Base-by-base conservation (phyloP, 2,329 filamentous ascomycete genomes). In the Capronia epimyces region DNA sequence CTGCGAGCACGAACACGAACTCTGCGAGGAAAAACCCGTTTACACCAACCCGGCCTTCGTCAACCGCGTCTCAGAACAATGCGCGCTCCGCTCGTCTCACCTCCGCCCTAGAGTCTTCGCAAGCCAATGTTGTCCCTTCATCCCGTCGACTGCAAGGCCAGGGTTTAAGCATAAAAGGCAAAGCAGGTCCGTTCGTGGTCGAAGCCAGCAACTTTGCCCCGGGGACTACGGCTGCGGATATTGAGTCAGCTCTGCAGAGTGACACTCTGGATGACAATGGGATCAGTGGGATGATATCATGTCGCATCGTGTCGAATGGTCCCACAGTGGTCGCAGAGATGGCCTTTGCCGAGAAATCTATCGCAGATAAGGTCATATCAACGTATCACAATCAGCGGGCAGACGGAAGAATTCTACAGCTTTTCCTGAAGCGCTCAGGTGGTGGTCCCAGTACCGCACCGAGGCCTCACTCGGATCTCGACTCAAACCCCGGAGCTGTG, bases 331-430 rank as follows among this genome's bases (percentile, higher is more conserved):
- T 78, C 50, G 79, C 78, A 2, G 79, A 84, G 62, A 75, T 84
- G 65, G 69, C 73, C 13, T 82, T 81, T 59, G 66, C 71, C 13
- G 75, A 80, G 39, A 76, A 71, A 62, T 67, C 67, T 24, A 73
- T 74, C 18, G 81, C 81, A 1, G 78, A 84, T 54, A 77, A 73
- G 46, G 75, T 82, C 31, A 76, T 84, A 56, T 73, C 73, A 31
- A 81, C 73, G 27, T 83, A 83, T 68, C 79, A 84, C 66, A 78
- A 79, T 57, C 78, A 82, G 62, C 80, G 76, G 77, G 81, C 81
- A 22, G 81, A 84, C 61, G 81, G 80, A 25, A 73, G 78, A 50
- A 63, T 79, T 2, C 69, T 84, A 31, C 76, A 80, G 51, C 73
- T 84, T 46, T 78, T 75, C 54, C 66, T 80, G 57, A 78, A 78